These are phyloP conservation scores for Chenopodium album DNA, from an alignment of 148 eudicot genomes.

Conservation along the genomic window DNA sequence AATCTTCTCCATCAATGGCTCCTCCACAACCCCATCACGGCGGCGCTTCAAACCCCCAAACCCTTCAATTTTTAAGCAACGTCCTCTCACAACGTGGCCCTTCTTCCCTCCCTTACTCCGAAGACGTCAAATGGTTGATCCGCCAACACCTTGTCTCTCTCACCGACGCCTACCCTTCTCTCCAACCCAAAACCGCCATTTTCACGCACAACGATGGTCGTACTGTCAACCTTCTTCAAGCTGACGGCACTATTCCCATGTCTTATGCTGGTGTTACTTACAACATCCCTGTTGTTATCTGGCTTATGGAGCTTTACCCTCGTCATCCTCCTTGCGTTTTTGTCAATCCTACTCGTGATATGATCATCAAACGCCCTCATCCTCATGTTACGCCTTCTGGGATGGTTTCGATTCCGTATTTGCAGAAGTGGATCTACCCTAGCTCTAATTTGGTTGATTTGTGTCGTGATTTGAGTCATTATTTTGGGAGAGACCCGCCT, in stretches of 20 bases:
- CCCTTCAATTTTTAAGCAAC: constrained; percentile 75
- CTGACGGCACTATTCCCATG: constrained; percentile 91
- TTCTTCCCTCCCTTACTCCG: constrained; percentile 67
- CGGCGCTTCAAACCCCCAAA: constrained; percentile 27
- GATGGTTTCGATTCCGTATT: constrained; percentile 60
- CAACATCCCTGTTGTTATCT: constrained; percentile 76
- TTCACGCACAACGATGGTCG: constrained; percentile 98
- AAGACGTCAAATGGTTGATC: constrained; percentile 84
- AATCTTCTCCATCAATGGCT: not conserved
- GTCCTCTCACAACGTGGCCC: constrained; percentile 91
- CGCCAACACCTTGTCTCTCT: constrained; percentile 77
- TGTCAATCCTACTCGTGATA: constrained; percentile 85
- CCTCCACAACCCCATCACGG: constrained; percentile 12
- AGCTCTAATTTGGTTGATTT: constrained; percentile 73
- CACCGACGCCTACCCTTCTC: constrained; percentile 57
- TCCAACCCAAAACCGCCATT: constrained; percentile 65
- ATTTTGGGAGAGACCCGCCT: constrained; percentile 74
- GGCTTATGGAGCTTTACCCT: constrained; percentile 86
- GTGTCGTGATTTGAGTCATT: constrained; percentile 46
- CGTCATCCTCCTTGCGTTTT: constrained; percentile 71
- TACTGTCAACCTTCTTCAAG: constrained; percentile 69
- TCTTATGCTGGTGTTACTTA: constrained; percentile 54
- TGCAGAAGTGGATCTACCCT: constrained; percentile 79
- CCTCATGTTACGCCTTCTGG: constrained; percentile 73
- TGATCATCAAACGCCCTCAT: constrained; percentile 81